phyloP scores from a whole-genome alignment of 148 eudicot species.

The Gaultheria prostrata region DNA sequence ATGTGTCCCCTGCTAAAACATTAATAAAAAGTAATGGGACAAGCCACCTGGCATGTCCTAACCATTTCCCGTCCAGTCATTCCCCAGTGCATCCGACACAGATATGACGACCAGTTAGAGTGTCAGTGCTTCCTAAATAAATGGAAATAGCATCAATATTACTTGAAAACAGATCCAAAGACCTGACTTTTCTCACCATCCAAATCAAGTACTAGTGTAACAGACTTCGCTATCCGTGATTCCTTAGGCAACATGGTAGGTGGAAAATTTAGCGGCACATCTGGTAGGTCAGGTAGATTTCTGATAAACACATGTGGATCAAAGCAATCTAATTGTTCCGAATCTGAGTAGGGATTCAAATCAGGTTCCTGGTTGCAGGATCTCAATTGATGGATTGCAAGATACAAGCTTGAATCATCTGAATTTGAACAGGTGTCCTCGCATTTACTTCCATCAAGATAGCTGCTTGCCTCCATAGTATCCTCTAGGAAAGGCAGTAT shows the following conservation, averaged over 20 bases:
- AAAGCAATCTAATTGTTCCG: constrained; percentile 59
- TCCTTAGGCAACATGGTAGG: constrained; percentile 43
- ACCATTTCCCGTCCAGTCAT: not conserved
- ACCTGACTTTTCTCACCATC: constrained; percentile 64
- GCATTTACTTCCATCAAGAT: constrained; percentile 31
- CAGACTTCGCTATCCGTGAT: constrained; percentile 44
- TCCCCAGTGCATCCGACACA: not conserved
- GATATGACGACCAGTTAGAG: not conserved
- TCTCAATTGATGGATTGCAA: constrained; percentile 72
- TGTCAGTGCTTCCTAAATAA: not conserved
- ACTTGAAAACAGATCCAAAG: not conserved
- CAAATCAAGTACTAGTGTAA: constrained; percentile 89
- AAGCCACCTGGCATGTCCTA: not conserved
- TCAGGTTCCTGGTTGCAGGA: constrained; percentile 62
- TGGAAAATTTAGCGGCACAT: constrained; percentile 37
- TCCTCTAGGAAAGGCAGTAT: constrained; percentile 65
- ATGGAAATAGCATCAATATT: not conserved
- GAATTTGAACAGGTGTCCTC: constrained; percentile 36
- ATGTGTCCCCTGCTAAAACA: not conserved
- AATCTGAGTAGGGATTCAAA: constrained; percentile 40
- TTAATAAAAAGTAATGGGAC: not conserved
- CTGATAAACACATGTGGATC: constrained; percentile 78
- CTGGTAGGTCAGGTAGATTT: constrained; percentile 68
- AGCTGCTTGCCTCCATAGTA: constrained; percentile 39
- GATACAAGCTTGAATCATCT: constrained; percentile 64